phyloP scores from a whole-genome alignment of 306 rosid genomes.

The Cucumis cinereus region DNA sequence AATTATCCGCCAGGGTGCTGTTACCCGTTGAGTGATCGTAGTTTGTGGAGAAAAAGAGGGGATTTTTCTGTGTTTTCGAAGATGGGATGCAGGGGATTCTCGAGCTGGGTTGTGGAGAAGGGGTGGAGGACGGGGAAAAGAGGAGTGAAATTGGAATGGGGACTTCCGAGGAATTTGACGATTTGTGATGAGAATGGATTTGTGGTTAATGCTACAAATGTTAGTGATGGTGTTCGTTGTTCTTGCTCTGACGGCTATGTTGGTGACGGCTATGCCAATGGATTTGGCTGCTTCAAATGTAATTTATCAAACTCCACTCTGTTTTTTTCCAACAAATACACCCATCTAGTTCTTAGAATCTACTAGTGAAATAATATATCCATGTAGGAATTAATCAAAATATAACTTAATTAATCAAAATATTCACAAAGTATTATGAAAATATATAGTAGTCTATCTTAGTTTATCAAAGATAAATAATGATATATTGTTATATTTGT shows the following conservation, averaged over 20 bases:
- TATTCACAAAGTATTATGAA: too few species aligned
- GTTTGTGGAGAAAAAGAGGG: slow-evolving; percentile 57
- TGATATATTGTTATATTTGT: too few species aligned
- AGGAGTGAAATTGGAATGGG: slow-evolving; percentile 92
- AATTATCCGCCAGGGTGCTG: slow-evolving; percentile 39
- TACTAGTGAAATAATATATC: too few species aligned
- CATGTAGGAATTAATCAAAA: too few species aligned
- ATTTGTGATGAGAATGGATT: slow-evolving; percentile 49
- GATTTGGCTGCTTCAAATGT: slow-evolving; percentile 72
- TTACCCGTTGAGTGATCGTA: slow-evolving; percentile 75
- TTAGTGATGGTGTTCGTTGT: slow-evolving; percentile 52
- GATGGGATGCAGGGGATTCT: slow-evolving; percentile 85
- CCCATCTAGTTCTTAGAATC: too few species aligned
- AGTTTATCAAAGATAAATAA: too few species aligned
- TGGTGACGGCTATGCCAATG: slow-evolving; percentile 78
- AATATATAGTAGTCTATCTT: too few species aligned
- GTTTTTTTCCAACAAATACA: too few species aligned
- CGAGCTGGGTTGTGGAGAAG: slow-evolving; percentile 68
- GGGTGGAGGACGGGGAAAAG: slow-evolving; percentile 55
- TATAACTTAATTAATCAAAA: too few species aligned
- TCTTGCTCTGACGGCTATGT: slow-evolving; percentile 53
- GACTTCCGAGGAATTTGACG: slow-evolving; percentile 50
- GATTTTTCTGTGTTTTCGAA: slow-evolving; percentile 54
- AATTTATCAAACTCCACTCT: background rate
- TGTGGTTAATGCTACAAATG: slow-evolving; percentile 42